Conservation (phyloP, 1,284 basidiomycete species). For the Ganoderma lucidum region DNA sequence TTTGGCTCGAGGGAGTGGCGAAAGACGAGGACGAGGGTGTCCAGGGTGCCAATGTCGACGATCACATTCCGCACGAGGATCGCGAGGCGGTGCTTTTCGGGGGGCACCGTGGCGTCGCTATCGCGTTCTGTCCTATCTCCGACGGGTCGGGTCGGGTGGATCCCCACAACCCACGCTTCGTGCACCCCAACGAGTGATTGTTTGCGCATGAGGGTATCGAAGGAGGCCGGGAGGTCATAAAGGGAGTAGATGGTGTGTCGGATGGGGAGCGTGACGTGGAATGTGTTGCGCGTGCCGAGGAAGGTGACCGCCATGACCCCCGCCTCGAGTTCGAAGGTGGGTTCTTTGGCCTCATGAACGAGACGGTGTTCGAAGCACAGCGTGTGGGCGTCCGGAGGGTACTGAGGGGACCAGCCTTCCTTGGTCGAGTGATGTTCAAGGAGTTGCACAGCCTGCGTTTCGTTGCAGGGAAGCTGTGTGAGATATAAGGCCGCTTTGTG, state of each 20-base stretch:
- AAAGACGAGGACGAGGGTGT: constrained; percentile 8
- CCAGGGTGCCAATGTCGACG: background rate
- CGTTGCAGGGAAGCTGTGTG: background rate
- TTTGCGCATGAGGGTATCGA: background rate
- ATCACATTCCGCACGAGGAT: background rate
- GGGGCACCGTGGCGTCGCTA: background rate
- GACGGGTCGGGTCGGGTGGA: background rate
- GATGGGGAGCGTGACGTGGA: background rate
- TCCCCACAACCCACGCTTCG: background rate
- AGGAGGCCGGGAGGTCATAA: constrained; percentile 3
- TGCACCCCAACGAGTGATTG: background rate
- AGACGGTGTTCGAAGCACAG: background rate
- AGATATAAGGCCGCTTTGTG: background rate
- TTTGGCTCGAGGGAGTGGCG: constrained; percentile 13
- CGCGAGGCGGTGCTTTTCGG: background rate
- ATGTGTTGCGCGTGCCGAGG: background rate
- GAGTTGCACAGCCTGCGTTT: background rate
- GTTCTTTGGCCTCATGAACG: background rate
- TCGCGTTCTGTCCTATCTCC: background rate
- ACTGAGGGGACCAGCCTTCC: background rate
- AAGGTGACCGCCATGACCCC: constrained; percentile 4
- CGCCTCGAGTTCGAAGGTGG: background rate
- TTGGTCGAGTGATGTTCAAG: background rate
- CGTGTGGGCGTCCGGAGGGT: background rate
- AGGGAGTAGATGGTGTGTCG: constrained; percentile 4